phyloP scores from a whole-genome alignment of 345 rosid species.

The Citrus mangshanensis region DNA sequence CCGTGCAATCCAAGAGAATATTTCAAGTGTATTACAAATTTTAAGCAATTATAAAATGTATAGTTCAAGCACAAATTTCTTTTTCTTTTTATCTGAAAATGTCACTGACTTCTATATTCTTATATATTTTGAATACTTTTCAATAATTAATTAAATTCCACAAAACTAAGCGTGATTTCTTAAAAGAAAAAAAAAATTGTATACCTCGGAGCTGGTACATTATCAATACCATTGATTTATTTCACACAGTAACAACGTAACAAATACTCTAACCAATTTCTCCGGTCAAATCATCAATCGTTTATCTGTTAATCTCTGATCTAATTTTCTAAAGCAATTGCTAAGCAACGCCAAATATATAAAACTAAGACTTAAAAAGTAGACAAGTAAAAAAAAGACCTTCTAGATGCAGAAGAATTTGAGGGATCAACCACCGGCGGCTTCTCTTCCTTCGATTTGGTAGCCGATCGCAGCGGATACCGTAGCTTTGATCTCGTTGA shows the following conservation, averaged over 20 bases:
- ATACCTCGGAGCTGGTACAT: too few relatives aligned
- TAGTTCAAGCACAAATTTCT: background rate
- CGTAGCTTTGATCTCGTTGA: constrained; percentile 59
- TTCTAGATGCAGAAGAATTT: constrained; percentile 42
- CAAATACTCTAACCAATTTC: background rate
- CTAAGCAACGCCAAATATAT: background rate
- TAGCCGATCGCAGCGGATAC: constrained; percentile 80
- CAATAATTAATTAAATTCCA: background rate
- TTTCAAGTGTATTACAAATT: background rate
- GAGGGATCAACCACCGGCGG: constrained; percentile 39
- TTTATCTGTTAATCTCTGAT: background rate
- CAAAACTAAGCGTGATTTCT: background rate
- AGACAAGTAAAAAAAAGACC: constrained; percentile 17
- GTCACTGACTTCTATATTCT: too few relatives aligned
- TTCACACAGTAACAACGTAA: too few relatives aligned
- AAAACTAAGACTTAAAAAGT: background rate
- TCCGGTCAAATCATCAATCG: background rate
- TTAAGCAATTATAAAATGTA: background rate
- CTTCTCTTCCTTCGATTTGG: constrained; percentile 60
- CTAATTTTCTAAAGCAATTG: background rate
- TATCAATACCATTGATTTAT: too few relatives aligned
- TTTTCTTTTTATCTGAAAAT: background rate
- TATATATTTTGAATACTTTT: background rate
- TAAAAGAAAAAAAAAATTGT: background rate
- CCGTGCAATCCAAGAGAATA: background rate